Evolutionary conservation across 2,329 filamentous ascomycete genomes (phyloP).

Genomic region (Fonsecaea monophora): DNA sequence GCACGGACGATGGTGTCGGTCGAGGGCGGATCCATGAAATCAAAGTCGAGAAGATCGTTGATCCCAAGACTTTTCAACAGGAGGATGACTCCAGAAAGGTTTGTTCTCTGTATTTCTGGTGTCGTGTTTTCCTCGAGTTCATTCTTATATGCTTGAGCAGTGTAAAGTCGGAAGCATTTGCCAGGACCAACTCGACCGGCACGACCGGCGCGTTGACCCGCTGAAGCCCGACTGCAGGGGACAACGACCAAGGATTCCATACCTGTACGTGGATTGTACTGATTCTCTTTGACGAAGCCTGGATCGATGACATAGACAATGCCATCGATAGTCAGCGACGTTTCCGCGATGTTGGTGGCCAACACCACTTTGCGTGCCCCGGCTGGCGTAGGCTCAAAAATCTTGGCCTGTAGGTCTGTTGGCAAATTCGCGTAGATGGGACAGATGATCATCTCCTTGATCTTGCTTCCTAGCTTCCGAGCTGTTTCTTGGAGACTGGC

Average conservation of each 20-base stretch:
- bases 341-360: constrained; percentile 97
- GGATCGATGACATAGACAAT: constrained; percentile 96
- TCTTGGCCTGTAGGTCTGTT: constrained; percentile 87
- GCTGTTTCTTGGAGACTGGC: constrained; percentile 84
- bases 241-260: constrained; percentile 93
- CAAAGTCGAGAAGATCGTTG: constrained; percentile 91
- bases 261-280: constrained; percentile 87
- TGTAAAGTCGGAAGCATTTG: constrained; percentile 92
- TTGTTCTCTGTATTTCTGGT: constrained; percentile 91
- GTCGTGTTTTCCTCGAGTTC: constrained; percentile 92
- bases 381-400: constrained; percentile 90
- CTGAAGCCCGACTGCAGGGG: constrained; percentile 87
- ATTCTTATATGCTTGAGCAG: constrained; percentile 91
- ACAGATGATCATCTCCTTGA: constrained; percentile 85
- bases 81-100: constrained; percentile 91
- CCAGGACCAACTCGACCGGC: constrained; percentile 91
- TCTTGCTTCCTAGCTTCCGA: constrained; percentile 81
- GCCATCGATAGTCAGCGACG: constrained; percentile 91
- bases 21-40: constrained; percentile 95
- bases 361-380: constrained; percentile 88
- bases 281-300: constrained; percentile 93
- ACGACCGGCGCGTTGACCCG: constrained; percentile 89
- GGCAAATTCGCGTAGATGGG: constrained; percentile 95
- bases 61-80: constrained; percentile 94
- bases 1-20: constrained; percentile 88